These are phyloP conservation scores for Haplosporangium sp. DNA, from an alignment of 371 early-diverging fungal genomes.

Conservation along the genomic window DNA sequence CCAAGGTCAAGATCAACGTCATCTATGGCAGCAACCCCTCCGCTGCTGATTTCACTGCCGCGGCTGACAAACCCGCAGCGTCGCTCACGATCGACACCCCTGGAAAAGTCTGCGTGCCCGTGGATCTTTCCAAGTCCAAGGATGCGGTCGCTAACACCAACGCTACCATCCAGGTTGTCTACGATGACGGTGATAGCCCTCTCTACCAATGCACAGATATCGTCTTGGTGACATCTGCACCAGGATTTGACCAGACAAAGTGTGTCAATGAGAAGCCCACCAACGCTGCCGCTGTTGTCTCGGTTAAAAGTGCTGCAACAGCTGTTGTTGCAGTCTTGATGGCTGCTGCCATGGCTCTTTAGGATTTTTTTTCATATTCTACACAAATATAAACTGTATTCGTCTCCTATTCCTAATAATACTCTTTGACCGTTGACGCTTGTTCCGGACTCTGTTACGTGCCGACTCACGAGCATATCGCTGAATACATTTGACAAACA, in stretches of 20 bases:
- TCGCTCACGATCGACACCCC: constrained; percentile 55
- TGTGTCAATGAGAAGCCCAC: constrained; percentile 56
- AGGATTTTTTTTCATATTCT: neutral
- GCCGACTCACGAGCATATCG: too few species aligned
- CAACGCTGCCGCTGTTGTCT: constrained; percentile 4
- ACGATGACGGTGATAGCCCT: constrained; percentile 66
- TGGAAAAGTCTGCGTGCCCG: constrained; percentile 57
- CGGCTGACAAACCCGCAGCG: constrained; percentile 43
- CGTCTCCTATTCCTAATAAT: too few species aligned
- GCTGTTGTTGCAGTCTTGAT: constrained; percentile 15
- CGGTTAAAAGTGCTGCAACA: too few species aligned
- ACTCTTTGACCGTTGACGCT: too few species aligned
- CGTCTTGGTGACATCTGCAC: constrained; percentile 52
- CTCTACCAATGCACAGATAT: constrained; percentile 74
- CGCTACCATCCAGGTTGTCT: constrained; percentile 68
- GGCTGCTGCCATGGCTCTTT: constrained; percentile 23
- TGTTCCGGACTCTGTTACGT: too few species aligned
- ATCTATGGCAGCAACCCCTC: constrained; percentile 57
- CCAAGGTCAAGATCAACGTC: constrained; percentile 60
- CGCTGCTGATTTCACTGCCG: constrained; percentile 46
- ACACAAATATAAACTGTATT: too few species aligned
- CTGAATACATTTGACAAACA: too few species aligned
- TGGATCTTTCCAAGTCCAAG: constrained; percentile 48
- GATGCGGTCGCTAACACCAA: constrained; percentile 58
- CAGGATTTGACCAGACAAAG: constrained; percentile 57